phyloP scores from a whole-genome alignment of 2,329 filamentous ascomycete genomes.

The Colletotrichum sp. region DNA sequence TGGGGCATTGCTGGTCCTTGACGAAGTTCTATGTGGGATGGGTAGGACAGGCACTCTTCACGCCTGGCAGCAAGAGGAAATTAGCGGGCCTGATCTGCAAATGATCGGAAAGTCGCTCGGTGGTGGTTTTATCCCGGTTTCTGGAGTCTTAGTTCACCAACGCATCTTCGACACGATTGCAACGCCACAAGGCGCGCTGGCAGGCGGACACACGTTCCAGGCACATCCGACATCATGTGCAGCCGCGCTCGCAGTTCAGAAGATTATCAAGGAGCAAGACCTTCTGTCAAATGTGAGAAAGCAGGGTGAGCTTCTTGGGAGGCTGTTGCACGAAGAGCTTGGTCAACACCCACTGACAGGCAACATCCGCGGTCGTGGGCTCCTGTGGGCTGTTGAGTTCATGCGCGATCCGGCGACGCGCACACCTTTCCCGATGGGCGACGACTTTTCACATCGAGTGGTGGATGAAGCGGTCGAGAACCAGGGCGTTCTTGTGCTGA shows the following conservation, averaged over 20 bases:
- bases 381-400: neutral
- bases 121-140: fast-evolving
- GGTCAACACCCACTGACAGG: neutral
- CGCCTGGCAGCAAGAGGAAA: neutral
- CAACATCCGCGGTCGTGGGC: neutral
- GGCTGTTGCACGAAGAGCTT: neutral
- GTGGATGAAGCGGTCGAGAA: neutral
- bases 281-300: neutral
- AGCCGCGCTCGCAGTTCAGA: neutral
- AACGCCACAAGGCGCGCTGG: neutral
- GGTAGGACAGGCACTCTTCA: neutral
- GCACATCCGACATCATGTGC: neutral
- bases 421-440: neutral
- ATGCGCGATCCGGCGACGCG: neutral
- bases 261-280: neutral
- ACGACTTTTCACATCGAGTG: neutral
- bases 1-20: neutral
- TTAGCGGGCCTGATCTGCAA: neutral
- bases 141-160: neutral
- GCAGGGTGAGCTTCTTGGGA: neutral
- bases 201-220: neutral
- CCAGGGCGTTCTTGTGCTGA: neutral
- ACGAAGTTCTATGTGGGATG: neutral
- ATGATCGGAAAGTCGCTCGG: neutral
- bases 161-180: neutral